Base-by-base conservation (phyloP, 108 stramenopile species). In the Pseudonitzschia pungens region DNA sequence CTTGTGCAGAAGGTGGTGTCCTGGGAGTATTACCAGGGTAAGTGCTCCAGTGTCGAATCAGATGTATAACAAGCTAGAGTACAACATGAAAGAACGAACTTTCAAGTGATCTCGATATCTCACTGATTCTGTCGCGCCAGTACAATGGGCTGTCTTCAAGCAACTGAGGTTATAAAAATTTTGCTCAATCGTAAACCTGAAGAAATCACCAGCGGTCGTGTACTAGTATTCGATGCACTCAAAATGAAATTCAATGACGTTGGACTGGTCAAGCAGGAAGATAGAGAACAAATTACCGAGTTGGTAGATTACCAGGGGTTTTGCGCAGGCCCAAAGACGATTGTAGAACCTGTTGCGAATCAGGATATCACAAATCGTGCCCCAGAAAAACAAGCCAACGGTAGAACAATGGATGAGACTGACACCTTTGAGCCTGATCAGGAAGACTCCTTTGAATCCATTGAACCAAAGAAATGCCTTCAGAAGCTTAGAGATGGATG, bases 1-100 rank as follows among this genome's bases (percentile, higher is more conserved):
- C 87, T 54, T 99, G 97, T 79, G 96, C 96, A 4, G 97, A 99
- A 79, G 96, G 95, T 32, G 98, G 98, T 36, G 97, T 99, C 6
- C 65, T 95, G 65, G 98, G 97, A 20, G 94, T 97, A 0, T 73
- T 99, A 48, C 96, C 97, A 16, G 96, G 96, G 2, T 67, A 22
- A 67, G 66, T 48, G n/a, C 28, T 62, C 40, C 32, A 40, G 9
- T 21, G 28, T 58, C 15, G 15, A 22, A 11, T 3, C 50, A 51
- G 16, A n/a, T 24, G 2, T 55, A 11, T 22, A 20, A 10, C 12
- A 55, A 55, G 24, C 54, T 26, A 24, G 2, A 26, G 9, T 20
- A 20, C 2, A 55, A 24, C 1, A 55, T 11, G 54, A 24, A 10
- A 26, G 2, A 3, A 55, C 26, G 22, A 26, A 1, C 24, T 24